These are phyloP conservation scores for Tetrahymena thermophila DNA, from an alignment of 73 alveolate genomes.

Conservation along the genomic window DNA sequence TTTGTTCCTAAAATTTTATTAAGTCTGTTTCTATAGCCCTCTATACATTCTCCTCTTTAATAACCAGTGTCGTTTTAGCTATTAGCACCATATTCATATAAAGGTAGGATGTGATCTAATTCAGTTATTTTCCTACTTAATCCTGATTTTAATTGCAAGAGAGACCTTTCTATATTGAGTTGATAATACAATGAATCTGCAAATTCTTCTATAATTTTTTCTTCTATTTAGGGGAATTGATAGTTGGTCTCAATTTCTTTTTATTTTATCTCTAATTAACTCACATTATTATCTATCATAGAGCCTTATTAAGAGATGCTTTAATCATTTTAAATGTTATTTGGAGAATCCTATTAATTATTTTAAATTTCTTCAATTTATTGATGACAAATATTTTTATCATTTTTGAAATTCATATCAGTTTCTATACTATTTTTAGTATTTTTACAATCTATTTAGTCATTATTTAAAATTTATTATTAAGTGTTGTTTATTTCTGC, in stretches of 20 bases:
- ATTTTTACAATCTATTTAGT: background rate
- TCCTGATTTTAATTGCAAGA: background rate
- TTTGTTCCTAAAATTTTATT: background rate
- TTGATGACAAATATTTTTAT: too few species aligned
- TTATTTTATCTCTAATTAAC: background rate
- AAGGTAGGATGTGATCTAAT: background rate
- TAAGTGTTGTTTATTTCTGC: background rate
- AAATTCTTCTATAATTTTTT: background rate
- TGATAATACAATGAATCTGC: background rate
- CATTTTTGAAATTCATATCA: background rate
- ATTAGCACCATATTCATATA: background rate
- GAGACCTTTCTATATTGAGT: background rate
- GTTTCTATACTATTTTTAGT: background rate
- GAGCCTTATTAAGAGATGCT: background rate
- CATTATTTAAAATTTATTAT: too few species aligned
- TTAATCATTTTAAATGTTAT: too few species aligned
- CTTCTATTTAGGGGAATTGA: background rate
- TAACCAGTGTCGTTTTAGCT: background rate
- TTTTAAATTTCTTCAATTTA: background rate
- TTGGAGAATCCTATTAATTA: background rate
- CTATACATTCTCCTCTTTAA: background rate
- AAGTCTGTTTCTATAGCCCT: background rate
- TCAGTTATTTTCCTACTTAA: background rate
- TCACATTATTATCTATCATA: background rate
- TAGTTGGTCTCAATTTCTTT: background rate